Percentiles rank a stretch among this genome's conserved stretches.
Evolutionary conservation across 371 early-diverging fungal species (phyloP).

Genomic region (Chytridiales sp.): DNA sequence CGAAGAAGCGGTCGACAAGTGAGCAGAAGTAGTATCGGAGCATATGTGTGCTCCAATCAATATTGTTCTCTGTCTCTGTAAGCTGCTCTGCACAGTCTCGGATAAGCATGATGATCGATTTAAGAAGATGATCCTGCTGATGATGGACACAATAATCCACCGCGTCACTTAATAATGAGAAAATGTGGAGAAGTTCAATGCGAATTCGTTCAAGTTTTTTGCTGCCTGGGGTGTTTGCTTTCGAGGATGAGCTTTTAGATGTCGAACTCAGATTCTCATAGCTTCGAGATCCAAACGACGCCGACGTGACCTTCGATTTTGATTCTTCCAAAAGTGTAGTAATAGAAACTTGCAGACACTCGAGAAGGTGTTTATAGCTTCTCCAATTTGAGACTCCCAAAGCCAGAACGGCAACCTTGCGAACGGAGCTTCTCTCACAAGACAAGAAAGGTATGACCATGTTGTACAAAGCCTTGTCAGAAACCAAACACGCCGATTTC

Average conservation of each 20-base stretch:
- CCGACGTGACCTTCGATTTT: constrained; percentile 19
- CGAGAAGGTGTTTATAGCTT: constrained; percentile 66
- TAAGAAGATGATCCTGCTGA: constrained; percentile 63
- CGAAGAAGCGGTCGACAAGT: constrained; percentile 79
- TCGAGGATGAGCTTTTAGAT: too few relatives aligned
- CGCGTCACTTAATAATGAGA: constrained; percentile 70
- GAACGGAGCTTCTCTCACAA: constrained; percentile 69
- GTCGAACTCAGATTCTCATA: too few relatives aligned
- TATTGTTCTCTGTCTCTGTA: constrained; percentile 59
- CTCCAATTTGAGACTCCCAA: constrained; percentile 69
- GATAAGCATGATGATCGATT: constrained; percentile 54
- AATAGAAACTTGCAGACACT: constrained; percentile 66
- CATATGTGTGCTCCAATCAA: constrained; percentile 86
- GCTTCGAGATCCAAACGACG: background rate
- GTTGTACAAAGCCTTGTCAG: constrained; percentile 20
- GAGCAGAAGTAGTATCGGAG: constrained; percentile 85
- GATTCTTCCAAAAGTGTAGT: constrained; percentile 68
- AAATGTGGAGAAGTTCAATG: constrained; percentile 70
- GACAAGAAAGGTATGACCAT: constrained; percentile 60
- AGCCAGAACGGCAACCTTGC: constrained; percentile 68
- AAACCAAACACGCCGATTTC: too few relatives aligned
- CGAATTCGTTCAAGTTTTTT: constrained; percentile 66
- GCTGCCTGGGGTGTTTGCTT: constrained; percentile 13
- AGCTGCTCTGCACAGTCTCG: constrained; percentile 36
- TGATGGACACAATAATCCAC: constrained; percentile 57